Percentiles rank a stretch among this genome's conserved stretches.
phyloP scores from a whole-genome alignment of 495 filamentous ascomycete genomes.

The Hypomontagnella monticulosa region DNA sequence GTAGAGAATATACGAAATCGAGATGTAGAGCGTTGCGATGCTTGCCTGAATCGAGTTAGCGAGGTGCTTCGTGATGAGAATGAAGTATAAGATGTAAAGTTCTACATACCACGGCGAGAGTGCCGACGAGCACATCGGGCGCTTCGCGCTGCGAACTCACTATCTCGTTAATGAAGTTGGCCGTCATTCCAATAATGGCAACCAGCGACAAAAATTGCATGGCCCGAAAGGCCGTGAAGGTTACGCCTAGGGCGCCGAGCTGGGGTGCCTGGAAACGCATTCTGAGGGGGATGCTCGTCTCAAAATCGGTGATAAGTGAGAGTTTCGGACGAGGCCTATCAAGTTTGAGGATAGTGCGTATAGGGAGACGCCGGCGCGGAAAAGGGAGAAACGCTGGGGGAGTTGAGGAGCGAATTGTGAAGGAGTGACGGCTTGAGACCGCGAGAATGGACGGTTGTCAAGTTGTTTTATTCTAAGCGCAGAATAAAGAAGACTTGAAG shows the following conservation, averaged over 20 bases:
- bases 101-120: slow-evolving; percentile 78
- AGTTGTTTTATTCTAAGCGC: neutral
- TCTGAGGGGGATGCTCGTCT: slow-evolving; percentile 42
- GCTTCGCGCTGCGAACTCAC: slow-evolving; percentile 68
- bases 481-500: slow-evolving; percentile 16
- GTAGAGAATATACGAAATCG: slow-evolving; percentile 80
- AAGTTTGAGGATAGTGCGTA: slow-evolving; percentile 40
- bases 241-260: slow-evolving; percentile 80
- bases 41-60: slow-evolving; percentile 64
- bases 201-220: slow-evolving; percentile 79
- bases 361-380: slow-evolving; percentile 41
- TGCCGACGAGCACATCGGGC: slow-evolving; percentile 78
- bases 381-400: slow-evolving; percentile 41
- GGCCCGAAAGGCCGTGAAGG: slow-evolving; percentile 76
- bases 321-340: slow-evolving; percentile 39
- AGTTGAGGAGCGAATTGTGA: slow-evolving; percentile 45
- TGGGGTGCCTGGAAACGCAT: slow-evolving; percentile 52
- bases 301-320: slow-evolving; percentile 46
- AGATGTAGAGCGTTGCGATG: slow-evolving; percentile 78
- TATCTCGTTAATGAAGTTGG: slow-evolving; percentile 85
- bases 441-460: neutral
- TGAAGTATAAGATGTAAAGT: neutral
- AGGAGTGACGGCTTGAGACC: slow-evolving; percentile 40
- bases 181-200: slow-evolving; percentile 79
- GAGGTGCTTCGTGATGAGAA: neutral